These are phyloP conservation scores for Pyrus betulifolia DNA, from an alignment of 306 rosid genomes.

Conservation along the genomic window DNA sequence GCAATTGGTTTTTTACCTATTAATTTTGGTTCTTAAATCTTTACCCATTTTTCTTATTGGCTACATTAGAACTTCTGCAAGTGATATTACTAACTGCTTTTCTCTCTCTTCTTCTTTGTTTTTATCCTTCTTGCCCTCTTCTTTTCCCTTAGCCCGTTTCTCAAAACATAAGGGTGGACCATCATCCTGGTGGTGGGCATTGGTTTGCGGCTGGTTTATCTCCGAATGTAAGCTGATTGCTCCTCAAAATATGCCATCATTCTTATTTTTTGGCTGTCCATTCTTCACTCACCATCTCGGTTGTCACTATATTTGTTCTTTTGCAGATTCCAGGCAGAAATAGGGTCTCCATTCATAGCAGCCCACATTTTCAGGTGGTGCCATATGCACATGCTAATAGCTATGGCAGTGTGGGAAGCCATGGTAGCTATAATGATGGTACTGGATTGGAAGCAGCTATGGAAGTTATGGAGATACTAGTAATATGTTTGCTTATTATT, in stretches of 20 bases:
- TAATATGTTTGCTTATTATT: constrained; percentile 76
- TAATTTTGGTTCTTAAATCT: background rate
- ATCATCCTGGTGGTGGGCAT: constrained; percentile 98
- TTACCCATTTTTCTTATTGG: background rate
- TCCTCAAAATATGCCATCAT: background rate
- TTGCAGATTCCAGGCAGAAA: constrained; percentile 70
- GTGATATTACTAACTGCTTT: background rate
- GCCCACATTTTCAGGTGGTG: constrained; percentile 76
- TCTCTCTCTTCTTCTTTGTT: background rate
- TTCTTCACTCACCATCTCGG: constrained; percentile 2
- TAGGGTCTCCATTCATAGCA: constrained; percentile 58
- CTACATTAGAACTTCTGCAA: background rate
- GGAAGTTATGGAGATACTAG: constrained; percentile 92
- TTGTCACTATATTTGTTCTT: constrained; percentile 15
- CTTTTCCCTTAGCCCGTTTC: constrained; percentile 57
- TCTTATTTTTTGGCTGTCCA: constrained; percentile 11
- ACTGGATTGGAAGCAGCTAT: constrained; percentile 80
- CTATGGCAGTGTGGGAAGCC: constrained; percentile 91
- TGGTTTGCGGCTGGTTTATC: constrained; percentile 99
- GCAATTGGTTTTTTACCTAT: background rate
- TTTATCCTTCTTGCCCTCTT: background rate
- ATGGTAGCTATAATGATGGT: constrained; percentile 87
- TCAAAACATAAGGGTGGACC: constrained; percentile 86
- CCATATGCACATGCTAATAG: constrained; percentile 74
- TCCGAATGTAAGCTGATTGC: constrained; percentile 70